Evolutionary conservation across 2,329 filamentous ascomycete species (phyloP).

Genomic region (Penicillium freii): DNA sequence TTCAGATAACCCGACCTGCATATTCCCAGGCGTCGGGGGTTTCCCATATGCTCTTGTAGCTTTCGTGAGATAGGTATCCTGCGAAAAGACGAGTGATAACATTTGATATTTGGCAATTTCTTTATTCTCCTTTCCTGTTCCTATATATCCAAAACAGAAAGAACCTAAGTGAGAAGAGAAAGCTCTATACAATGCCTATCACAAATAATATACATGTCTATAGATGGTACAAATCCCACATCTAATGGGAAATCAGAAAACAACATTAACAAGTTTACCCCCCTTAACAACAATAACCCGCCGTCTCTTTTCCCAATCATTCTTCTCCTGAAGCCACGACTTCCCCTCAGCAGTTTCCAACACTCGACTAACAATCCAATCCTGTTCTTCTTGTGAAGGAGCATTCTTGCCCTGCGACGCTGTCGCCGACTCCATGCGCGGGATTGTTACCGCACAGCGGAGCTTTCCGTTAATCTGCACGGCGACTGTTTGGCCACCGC

Average conservation of each 20-base stretch:
- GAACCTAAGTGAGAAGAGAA: not conserved
- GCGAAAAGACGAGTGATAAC: too few relatives aligned
- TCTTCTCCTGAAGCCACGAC: conserved; percentile 53
- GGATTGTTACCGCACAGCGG: conserved; percentile 65
- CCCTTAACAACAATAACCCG: conserved; percentile 65
- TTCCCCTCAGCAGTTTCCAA: conserved; percentile 61
- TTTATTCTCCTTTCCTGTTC: too few relatives aligned
- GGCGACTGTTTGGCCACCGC: conserved; percentile 52
- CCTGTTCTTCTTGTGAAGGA: conserved; percentile 43
- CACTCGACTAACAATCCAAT: conserved; percentile 63
- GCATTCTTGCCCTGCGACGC: conserved; percentile 14
- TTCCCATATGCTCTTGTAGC: too few relatives aligned
- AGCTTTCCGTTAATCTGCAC: conserved; percentile 81
- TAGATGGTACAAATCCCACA: not conserved
- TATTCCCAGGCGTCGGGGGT: not conserved
- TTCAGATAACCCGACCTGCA: not conserved
- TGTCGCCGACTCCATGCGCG: conserved; percentile 47
- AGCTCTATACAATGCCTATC: not conserved
- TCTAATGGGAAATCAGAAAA: conserved; percentile 44
- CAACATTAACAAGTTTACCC: conserved; percentile 73
- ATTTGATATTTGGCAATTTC: too few relatives aligned
- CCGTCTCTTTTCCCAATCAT: conserved; percentile 55
- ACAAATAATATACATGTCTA: conserved; percentile 8
- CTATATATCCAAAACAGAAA: too few relatives aligned
- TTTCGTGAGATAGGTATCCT: too few relatives aligned